Percentiles rank a stretch among this genome's conserved stretches.
Conservation (phyloP, 2,329 filamentous ascomycete genomes). For the Leptographium lundbergii region DNA sequence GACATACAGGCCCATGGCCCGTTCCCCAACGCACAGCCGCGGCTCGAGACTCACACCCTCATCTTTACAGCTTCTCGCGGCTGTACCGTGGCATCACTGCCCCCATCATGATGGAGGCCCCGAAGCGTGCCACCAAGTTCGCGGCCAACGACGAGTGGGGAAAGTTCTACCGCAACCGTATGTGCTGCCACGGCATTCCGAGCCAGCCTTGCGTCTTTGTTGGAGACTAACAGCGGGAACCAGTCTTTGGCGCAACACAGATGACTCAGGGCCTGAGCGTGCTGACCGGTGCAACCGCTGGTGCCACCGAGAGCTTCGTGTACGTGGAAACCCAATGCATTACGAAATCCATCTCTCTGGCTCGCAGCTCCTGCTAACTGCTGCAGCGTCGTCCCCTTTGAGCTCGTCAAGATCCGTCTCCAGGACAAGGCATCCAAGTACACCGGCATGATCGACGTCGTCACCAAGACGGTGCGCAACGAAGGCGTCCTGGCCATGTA, state of each 20-base stretch:
- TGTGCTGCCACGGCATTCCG: not conserved
- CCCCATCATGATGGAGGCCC: constrained; percentile 92
- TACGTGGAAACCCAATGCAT: constrained; percentile 1
- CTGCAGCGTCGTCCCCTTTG: constrained; percentile 72
- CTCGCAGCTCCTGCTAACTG: not conserved
- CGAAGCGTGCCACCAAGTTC: constrained; percentile 62
- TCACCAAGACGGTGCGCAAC: constrained; percentile 47
- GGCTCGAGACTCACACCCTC: constrained; percentile 1
- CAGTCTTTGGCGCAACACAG: constrained; percentile 64
- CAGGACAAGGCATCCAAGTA: constrained; percentile 94
- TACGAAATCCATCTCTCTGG: not conserved
- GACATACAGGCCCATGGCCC: constrained; percentile 12
- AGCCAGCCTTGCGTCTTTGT: not conserved
- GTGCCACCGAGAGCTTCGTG: constrained; percentile 84
- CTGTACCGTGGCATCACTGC: constrained; percentile 93
- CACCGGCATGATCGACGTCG: constrained; percentile 67
- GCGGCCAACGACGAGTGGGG: constrained; percentile 99
- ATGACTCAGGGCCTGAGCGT: constrained; percentile 89
- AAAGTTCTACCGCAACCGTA: constrained; percentile 67
- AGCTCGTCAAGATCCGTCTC: constrained; percentile 94
- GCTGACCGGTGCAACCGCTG: constrained; percentile 85
- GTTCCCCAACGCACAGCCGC: not conserved
- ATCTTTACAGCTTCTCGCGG: constrained; percentile 54
- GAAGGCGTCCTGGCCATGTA: constrained; percentile 68
- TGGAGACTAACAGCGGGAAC: not conserved